Evolutionary conservation across 306 rosid species (phyloP).

Genomic region (Cicer chorassanicum): DNA sequence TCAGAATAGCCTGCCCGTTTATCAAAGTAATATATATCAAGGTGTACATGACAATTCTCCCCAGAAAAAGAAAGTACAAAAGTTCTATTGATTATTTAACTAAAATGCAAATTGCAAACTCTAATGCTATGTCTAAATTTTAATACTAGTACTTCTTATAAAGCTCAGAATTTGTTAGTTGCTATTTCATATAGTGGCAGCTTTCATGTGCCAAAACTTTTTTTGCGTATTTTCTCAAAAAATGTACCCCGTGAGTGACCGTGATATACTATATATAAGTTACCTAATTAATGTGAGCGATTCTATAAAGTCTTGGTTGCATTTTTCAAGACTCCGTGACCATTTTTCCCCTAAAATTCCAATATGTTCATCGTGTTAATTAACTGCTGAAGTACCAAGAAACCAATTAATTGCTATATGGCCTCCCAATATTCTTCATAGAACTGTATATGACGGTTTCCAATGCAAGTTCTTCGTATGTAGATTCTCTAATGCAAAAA

Average conservation of each 20-base stretch:
- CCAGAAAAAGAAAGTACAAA: not conserved
- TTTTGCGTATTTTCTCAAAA: not conserved
- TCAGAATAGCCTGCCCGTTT: constrained; percentile 31
- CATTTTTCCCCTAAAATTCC: not conserved
- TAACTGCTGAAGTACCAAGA: too few species aligned
- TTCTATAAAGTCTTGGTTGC: not conserved
- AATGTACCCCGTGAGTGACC: not conserved
- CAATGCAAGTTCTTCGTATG: too few species aligned
- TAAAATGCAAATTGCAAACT: constrained; percentile 6
- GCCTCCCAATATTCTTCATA: too few species aligned
- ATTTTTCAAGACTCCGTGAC: constrained; percentile 26
- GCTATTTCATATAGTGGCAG: constrained; percentile 33
- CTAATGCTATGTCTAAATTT: not conserved
- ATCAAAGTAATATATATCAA: constrained; percentile 37
- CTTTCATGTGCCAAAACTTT: constrained; percentile 27
- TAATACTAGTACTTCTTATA: not conserved
- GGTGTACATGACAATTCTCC: constrained; percentile 31
- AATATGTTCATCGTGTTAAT: too few species aligned
- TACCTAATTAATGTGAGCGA: not conserved
- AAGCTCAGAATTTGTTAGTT: constrained; percentile 44
- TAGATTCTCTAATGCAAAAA: too few species aligned
- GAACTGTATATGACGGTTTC: too few species aligned
- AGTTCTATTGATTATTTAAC: constrained; percentile 14
- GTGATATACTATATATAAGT: not conserved
- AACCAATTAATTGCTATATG: too few species aligned